These are phyloP conservation scores for Penicillium sp. DNA, from an alignment of 2,329 filamentous ascomycete genomes.

Conservation along the genomic window DNA sequence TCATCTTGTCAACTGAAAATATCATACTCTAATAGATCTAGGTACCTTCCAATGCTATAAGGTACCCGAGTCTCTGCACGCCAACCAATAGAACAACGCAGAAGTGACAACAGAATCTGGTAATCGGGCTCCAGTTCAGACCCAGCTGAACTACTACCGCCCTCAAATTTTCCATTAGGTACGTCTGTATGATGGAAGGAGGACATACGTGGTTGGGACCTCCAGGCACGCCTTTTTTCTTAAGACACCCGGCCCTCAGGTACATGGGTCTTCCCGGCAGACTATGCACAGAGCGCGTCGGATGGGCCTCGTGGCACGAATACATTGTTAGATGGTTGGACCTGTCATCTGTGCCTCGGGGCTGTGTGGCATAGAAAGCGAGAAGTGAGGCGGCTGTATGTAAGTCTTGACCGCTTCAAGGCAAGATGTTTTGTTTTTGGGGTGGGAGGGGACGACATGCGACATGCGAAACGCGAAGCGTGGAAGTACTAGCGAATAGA, in stretches of 20 bases:
- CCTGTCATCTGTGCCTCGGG: constrained; percentile 15
- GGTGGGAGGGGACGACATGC: not conserved
- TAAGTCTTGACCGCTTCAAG: constrained; percentile 23
- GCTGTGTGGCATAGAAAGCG: not conserved
- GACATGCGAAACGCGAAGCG: not conserved
- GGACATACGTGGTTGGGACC: constrained; percentile 17
- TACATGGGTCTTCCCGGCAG: constrained; percentile 25
- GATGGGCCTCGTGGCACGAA: constrained; percentile 13
- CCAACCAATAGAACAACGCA: not conserved
- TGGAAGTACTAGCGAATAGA: not conserved
- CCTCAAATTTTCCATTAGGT: not conserved
- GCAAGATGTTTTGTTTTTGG: constrained; percentile 12
- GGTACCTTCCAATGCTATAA: not conserved
- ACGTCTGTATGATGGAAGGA: not conserved
- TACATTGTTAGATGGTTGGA: constrained; percentile 6
- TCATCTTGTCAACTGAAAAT: constrained; percentile 6
- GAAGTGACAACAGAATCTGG: not conserved
- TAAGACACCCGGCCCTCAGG: constrained; percentile 10
- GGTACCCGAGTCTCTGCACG: not conserved
- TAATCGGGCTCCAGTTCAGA: not conserved
- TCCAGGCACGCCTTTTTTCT: constrained; percentile 17
- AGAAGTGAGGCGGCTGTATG: not conserved
- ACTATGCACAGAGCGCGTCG: constrained; percentile 11
- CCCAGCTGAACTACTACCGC: not conserved
- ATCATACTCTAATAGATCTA: not conserved